These are phyloP conservation scores for Pythium graminicola DNA, from an alignment of 352 stramenopile genomes.

Conservation along the genomic window DNA sequence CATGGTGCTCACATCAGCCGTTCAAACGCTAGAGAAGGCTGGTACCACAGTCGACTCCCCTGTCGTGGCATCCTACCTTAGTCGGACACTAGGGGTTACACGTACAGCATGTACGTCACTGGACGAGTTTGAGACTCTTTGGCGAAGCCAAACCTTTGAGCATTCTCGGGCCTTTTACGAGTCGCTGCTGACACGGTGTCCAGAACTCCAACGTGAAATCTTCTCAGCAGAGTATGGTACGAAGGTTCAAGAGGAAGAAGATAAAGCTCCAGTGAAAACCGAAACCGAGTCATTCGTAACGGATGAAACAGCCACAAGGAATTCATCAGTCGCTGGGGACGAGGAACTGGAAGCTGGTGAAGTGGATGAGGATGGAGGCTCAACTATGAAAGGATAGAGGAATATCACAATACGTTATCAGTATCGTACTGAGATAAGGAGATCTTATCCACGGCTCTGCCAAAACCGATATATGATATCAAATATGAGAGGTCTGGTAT, in stretches of 20 bases:
- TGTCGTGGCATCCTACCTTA: conserved; percentile 38
- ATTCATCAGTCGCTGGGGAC: not conserved
- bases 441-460: not conserved
- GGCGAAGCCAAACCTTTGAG: conserved; percentile 46
- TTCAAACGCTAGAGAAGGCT: conserved; percentile 42
- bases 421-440: not conserved
- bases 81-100: conserved; percentile 39
- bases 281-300: not conserved
- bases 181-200: conserved; percentile 43
- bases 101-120: conserved; percentile 39
- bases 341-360: conserved; percentile 22
- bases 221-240: conserved; percentile 19
- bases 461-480: not conserved
- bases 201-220: conserved; percentile 15
- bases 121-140: conserved; percentile 59
- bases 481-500: not conserved
- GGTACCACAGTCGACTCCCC: conserved; percentile 17
- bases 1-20: conserved; percentile 45
- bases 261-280: conserved; percentile 13
- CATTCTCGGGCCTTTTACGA: conserved; percentile 55
- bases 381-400: not conserved
- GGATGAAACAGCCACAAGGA: not conserved
- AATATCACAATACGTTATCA: not conserved
- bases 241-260: not conserved
- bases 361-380: conserved; percentile 20